phyloP scores from a whole-genome alignment of 108 stramenopile species.

The Fistulifera pelliculosa region DNA sequence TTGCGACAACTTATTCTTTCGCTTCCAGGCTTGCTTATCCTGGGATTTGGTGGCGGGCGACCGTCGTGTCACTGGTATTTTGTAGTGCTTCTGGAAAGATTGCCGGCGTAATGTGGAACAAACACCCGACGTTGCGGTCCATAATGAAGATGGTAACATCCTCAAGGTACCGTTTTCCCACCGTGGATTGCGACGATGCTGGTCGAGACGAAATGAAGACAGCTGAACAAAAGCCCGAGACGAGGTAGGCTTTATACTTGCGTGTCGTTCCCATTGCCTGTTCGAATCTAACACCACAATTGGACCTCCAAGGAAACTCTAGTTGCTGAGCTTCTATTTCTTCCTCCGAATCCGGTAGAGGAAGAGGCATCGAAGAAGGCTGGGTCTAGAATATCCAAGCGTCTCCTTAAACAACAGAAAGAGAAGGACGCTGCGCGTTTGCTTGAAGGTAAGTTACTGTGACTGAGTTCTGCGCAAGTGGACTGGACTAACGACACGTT shows the following conservation, averaged over 20 bases:
- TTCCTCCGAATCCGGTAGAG: slow-evolving; percentile 22
- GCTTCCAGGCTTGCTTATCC: slow-evolving; percentile 45
- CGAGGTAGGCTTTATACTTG: slow-evolving; percentile 3
- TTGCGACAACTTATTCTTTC: too few relatives aligned
- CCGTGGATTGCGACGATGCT: slow-evolving; percentile 59
- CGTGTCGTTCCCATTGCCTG: neutral
- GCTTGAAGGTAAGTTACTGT: neutral
- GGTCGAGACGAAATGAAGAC: slow-evolving; percentile 43
- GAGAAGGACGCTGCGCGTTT: neutral
- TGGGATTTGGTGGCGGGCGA: slow-evolving; percentile 68
- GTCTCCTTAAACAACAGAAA: slow-evolving; percentile 4
- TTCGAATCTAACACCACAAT: neutral
- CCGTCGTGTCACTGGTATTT: slow-evolving; percentile 46
- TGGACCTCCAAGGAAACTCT: slow-evolving; percentile 32
- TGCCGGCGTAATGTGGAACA: slow-evolving; percentile 39
- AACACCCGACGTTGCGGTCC: slow-evolving; percentile 48
- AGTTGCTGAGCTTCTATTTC: slow-evolving; percentile 52
- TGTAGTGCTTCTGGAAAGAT: slow-evolving; percentile 43
- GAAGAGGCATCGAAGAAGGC: slow-evolving; percentile 11
- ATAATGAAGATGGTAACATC: slow-evolving; percentile 74
- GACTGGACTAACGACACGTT: neutral
- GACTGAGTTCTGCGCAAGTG: neutral
- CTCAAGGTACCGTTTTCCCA: slow-evolving; percentile 64
- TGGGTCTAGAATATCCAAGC: slow-evolving; percentile 4
- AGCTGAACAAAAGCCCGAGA: slow-evolving; percentile 40